Conservation (phyloP, 2,329 filamentous ascomycete genomes). For the Alternaria angustiovoidea region DNA sequence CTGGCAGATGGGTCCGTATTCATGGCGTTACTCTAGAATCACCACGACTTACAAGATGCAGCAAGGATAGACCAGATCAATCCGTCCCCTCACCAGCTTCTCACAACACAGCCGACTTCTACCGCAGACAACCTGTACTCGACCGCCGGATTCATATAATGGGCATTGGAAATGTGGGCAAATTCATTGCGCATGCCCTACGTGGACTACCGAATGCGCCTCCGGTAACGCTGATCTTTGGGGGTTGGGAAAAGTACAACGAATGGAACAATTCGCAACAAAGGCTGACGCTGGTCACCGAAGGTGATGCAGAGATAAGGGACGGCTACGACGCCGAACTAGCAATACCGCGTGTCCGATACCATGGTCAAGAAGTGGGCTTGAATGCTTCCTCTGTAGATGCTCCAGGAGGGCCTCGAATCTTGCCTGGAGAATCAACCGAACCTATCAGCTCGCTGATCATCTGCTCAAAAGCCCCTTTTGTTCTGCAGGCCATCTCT, state of each 20-base stretch:
- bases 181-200: conserved; percentile 78
- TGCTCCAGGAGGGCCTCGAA: conserved; percentile 8
- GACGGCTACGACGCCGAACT: conserved; percentile 58
- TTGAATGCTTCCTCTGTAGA: conserved; percentile 18
- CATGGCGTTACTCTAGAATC: not conserved
- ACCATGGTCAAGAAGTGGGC: conserved; percentile 50
- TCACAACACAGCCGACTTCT: conserved; percentile 40
- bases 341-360: conserved; percentile 44
- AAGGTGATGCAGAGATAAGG: conserved; percentile 51
- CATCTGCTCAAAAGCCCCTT: conserved; percentile 76
- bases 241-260: conserved; percentile 58
- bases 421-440: conserved; percentile 38
- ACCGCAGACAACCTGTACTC: conserved; percentile 38
- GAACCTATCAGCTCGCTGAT: conserved; percentile 76
- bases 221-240: conserved; percentile 82
- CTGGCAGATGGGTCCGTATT: conserved; percentile 20
- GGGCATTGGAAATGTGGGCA: conserved; percentile 82
- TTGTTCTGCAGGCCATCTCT: conserved; percentile 71
- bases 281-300: conserved; percentile 57
- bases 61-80: conserved; percentile 28
- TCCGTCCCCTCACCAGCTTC: not conserved
- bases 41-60: conserved; percentile 22
- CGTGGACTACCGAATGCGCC: conserved; percentile 68
- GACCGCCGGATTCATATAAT: conserved; percentile 67
- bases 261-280: conserved; percentile 57